Evolutionary conservation across 2,329 filamentous ascomycete genomes (phyloP).

Genomic region (Camillea tinctor): DNA sequence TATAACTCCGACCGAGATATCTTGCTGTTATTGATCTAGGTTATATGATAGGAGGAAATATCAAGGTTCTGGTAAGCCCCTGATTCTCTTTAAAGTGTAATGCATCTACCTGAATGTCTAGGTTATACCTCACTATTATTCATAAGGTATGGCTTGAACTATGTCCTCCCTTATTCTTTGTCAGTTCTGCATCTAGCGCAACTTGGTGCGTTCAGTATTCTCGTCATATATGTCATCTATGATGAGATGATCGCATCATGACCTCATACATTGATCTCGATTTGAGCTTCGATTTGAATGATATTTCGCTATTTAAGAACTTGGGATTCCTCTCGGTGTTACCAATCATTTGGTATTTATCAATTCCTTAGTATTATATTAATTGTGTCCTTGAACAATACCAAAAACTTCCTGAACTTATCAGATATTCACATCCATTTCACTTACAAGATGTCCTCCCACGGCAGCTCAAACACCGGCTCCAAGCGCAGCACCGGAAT

Average conservation of each 20-base stretch:
- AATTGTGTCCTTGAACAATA: background rate
- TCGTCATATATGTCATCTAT: background rate
- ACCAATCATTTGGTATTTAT: too few relatives aligned
- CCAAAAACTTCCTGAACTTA: background rate
- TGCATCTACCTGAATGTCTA: too few relatives aligned
- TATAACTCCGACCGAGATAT: too few relatives aligned
- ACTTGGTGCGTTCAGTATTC: background rate
- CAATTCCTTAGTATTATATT: too few relatives aligned
- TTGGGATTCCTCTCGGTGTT: background rate
- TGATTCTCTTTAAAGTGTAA: too few relatives aligned
- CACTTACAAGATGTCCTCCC: conserved; percentile 28
- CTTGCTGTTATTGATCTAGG: too few relatives aligned
- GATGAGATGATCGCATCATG: background rate
- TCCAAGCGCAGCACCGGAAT: conserved; percentile 30
- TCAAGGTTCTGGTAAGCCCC: too few relatives aligned
- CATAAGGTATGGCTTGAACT: too few relatives aligned
- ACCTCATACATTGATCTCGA: background rate
- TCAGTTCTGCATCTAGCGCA: background rate
- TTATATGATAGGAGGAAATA: too few relatives aligned
- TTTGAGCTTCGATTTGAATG: background rate
- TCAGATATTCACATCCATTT: background rate
- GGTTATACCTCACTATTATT: too few relatives aligned
- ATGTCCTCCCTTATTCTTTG: background rate
- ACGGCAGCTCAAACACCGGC: conserved; percentile 33
- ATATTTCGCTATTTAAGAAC: too few relatives aligned